Percentiles rank a stretch among this genome's conserved stretches.
phyloP scores from a whole-genome alignment of 345 rosid species.

The Arabis hirsuta region DNA sequence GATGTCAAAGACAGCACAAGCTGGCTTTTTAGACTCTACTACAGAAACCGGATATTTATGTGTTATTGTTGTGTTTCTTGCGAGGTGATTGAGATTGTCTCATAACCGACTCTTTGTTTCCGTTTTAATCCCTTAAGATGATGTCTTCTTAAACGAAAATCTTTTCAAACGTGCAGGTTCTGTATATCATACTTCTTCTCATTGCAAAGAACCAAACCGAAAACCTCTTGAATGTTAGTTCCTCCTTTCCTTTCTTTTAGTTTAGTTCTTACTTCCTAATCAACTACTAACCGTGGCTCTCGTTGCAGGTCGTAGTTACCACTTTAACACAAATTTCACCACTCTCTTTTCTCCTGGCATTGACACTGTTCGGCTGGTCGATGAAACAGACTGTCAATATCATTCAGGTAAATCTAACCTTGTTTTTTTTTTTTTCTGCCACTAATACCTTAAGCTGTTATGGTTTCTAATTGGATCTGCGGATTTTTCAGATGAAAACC shows the following conservation, averaged over 20 bases:
- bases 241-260: neutral
- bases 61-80: conserved; percentile 92
- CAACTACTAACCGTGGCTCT: conserved; percentile 13
- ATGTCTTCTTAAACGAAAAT: conserved; percentile 6
- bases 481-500: conserved; percentile 73
- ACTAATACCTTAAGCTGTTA: neutral
- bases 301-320: conserved; percentile 56
- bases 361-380: conserved; percentile 83
- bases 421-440: conserved; percentile 4
- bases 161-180: conserved; percentile 57
- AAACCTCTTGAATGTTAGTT: conserved; percentile 68
- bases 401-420: conserved; percentile 70
- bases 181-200: conserved; percentile 85
- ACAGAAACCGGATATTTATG: conserved; percentile 96
- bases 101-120: neutral
- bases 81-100: conserved; percentile 62
- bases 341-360: conserved; percentile 59
- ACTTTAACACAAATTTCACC: conserved; percentile 54
- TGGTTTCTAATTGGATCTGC: conserved; percentile 15
- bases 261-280: neutral
- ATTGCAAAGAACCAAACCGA: conserved; percentile 67
- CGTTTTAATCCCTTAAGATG: conserved; percentile 1
- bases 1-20: conserved; percentile 95
- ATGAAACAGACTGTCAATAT: conserved; percentile 78
- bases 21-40: conserved; percentile 96